phyloP scores from a whole-genome alignment of 306 rosid genomes.

The Begonia loranthoides region DNA sequence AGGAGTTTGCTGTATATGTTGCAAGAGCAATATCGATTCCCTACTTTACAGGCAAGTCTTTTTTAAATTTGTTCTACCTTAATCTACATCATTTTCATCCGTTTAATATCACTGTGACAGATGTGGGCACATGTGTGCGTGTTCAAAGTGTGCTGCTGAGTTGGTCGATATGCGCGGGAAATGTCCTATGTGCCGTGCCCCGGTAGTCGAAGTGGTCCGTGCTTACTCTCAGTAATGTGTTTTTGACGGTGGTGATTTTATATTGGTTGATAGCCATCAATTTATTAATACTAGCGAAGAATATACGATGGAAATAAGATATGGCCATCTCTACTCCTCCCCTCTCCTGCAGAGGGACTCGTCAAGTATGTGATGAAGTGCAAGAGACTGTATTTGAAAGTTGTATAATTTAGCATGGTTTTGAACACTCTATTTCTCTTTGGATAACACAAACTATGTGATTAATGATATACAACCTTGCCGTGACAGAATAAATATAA shows the following conservation, averaged over 20 bases:
- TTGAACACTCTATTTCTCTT: too few species aligned
- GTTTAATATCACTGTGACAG: constrained; percentile 20
- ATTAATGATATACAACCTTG: too few species aligned
- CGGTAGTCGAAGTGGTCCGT: constrained; percentile 89
- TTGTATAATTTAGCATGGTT: too few species aligned
- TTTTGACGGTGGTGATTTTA: background rate
- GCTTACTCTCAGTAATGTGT: constrained; percentile 49
- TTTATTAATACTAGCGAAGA: background rate
- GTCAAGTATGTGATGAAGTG: too few species aligned
- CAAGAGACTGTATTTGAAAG: too few species aligned
- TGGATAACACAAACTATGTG: too few species aligned
- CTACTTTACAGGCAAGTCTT: constrained; percentile 77
- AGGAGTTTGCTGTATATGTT: constrained; percentile 86
- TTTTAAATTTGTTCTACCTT: background rate
- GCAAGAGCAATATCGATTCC: constrained; percentile 60
- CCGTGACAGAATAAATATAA: too few species aligned
- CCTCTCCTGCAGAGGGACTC: too few species aligned
- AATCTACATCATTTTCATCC: background rate
- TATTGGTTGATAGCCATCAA: background rate
- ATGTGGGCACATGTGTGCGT: constrained; percentile 98
- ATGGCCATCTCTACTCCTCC: too few species aligned
- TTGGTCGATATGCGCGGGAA: constrained; percentile 54
- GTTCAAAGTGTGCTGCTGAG: constrained; percentile 69
- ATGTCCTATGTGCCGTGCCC: constrained; percentile 97
- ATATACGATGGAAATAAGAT: too few species aligned